phyloP scores from a whole-genome alignment of 2,329 filamentous ascomycete species.

The Microcyclospora tardicrescens region DNA sequence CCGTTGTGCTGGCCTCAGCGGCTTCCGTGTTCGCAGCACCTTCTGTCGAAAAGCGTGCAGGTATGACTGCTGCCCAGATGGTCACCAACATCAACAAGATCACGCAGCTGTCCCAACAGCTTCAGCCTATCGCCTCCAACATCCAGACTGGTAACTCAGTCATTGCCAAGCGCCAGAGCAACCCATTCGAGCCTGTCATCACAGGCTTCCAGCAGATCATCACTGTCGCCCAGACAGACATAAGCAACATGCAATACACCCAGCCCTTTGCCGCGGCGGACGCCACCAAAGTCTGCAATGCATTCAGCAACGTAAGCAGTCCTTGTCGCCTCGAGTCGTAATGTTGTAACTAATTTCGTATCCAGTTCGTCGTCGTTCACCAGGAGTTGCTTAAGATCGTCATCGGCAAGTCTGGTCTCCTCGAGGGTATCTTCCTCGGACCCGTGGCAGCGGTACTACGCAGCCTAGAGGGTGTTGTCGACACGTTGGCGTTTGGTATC shows the following conservation, averaged over 20 bases:
- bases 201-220: slow-evolving; percentile 21
- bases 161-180: slow-evolving; percentile 1
- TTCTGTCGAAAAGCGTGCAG: slow-evolving; percentile 4
- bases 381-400: slow-evolving; percentile 24
- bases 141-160: slow-evolving; percentile 1
- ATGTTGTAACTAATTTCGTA: not conserved
- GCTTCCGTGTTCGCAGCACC: not conserved
- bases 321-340: not conserved
- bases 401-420: slow-evolving; percentile 24
- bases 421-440: slow-evolving; percentile 17
- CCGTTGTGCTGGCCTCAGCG: no score
- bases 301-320: slow-evolving; percentile 15
- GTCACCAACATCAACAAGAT: slow-evolving; percentile 4
- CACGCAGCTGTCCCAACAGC: slow-evolving; percentile 3
- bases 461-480: slow-evolving; percentile 1
- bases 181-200: slow-evolving; percentile 17
- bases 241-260: slow-evolving; percentile 11
- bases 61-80: slow-evolving; percentile 3
- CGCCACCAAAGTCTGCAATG: slow-evolving; percentile 12
- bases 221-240: slow-evolving; percentile 7
- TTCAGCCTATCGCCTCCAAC: slow-evolving; percentile 1
- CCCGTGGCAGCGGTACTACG: slow-evolving; percentile 18
- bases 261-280: slow-evolving; percentile 4
- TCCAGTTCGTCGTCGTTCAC: slow-evolving; percentile 20
- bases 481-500: slow-evolving; percentile 4